Evolutionary conservation across 1,284 basidiomycete species (phyloP), one percentile per base, ranked within the genome.

Genomic region (Singerocomus rubriflavus): DNA sequence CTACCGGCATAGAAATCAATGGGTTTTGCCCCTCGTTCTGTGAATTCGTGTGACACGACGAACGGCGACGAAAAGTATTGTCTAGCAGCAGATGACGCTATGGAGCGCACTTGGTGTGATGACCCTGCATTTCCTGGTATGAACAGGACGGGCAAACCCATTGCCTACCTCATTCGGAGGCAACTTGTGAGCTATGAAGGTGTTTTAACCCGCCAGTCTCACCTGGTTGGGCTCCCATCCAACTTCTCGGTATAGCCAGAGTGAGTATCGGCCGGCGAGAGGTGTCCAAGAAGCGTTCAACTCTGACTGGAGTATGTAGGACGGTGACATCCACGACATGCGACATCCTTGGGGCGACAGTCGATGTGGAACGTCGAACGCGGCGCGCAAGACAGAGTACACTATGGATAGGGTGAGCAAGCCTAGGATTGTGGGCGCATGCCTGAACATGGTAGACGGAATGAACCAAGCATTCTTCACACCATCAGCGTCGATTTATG

Each of bases 121-220:
- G 92, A 95, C 2, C 97, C 97, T 11, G 97, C 95, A 64, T 98
- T 98, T 2, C 97, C 97, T 1, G 97, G 97, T 17, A 99, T 88
- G 71, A 99, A 99, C 27, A 99, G 76, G 10, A 96, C 92, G 6
- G 97, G 96, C 12, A 77, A 65, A 37, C 91, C 84, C 39, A 47
- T 46, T 46, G 58, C 44, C 41, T 59, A 50, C 42, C 41, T 45
- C 46, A 44, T 37, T 25, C 34, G n/a, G 12, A 30, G 29, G 21
- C 26, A 6, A 30, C 26, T 44, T 26, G 44, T 66, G 46, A 52
- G 53, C 34, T 38, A 35, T 25, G 37, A 27, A 41, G 36, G 30
- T 16, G 30, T 42, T 14, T 31, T 26, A 38, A 21, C 5, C 34
- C 36, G 44, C 40, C 11, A 21, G 38, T 40, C 14, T 58, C 57